A percentile compares a stretch with the other conserved stretches of the same genome.
Conservation (phyloP, 768 basidiomycete species). For the Boletus eberwhitei region DNA sequence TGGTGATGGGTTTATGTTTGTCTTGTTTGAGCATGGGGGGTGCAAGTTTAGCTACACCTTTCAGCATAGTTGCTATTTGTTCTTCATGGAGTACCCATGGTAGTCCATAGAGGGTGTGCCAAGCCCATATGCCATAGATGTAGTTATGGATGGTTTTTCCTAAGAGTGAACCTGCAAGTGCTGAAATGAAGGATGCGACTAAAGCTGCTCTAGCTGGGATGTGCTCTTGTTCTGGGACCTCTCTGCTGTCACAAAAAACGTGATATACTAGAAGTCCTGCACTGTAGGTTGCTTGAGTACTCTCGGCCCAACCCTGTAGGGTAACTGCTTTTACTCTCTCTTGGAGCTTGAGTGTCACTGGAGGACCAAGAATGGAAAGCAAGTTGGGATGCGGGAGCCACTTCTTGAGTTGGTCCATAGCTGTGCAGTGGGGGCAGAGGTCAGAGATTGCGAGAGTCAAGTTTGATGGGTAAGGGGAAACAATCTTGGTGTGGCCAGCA, state of each 20-base stretch:
- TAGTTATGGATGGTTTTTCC: neutral
- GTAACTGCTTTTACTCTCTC: neutral
- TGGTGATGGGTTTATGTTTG: too few species aligned
- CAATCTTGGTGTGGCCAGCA: too few species aligned
- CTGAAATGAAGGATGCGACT: neutral
- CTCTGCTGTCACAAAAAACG: neutral
- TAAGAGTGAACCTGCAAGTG: neutral
- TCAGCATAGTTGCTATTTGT: too few species aligned
- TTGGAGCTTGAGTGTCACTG: neutral
- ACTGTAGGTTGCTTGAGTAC: neutral
- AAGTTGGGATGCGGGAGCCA: neutral
- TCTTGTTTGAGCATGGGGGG: too few species aligned
- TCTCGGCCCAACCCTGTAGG: neutral
- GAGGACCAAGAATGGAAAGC: neutral
- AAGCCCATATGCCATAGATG: neutral
- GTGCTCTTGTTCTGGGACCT: neutral
- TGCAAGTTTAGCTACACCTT: too few species aligned
- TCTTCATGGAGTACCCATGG: too few species aligned
- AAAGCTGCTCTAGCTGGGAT: fast-evolving
- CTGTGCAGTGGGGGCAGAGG: neutral
- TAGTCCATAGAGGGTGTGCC: neutral
- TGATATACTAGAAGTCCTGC: neutral
- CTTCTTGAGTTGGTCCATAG: neutral
- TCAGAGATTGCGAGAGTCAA: neutral
- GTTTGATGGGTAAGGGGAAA: neutral